These are phyloP conservation scores for Rhynchospora pubera DNA, from an alignment of 176 grass and related monocot species.

Conservation along the genomic window DNA sequence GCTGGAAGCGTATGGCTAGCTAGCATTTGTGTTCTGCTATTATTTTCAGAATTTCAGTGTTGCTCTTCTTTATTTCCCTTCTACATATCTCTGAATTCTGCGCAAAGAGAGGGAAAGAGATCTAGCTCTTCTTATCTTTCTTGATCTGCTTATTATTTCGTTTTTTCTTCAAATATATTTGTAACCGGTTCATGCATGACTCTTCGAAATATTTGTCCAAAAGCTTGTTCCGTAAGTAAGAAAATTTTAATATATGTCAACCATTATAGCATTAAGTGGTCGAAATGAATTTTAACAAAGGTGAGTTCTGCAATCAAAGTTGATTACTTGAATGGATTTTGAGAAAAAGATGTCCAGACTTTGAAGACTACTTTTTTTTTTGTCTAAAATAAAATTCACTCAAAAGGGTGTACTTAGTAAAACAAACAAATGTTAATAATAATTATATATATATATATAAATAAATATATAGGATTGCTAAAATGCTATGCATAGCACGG, in stretches of 20 bases:
- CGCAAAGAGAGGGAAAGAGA: no score
- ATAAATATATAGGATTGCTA: no score
- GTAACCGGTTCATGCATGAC: background rate
- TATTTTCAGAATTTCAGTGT: constrained; percentile 31
- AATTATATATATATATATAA: no score
- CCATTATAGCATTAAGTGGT: background rate
- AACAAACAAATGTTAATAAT: no score
- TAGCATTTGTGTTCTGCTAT: constrained; percentile 15
- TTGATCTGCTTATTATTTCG: no score
- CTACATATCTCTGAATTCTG: no score
- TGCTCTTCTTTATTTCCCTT: background rate
- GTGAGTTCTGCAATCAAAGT: background rate
- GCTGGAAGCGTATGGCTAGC: constrained; percentile 37
- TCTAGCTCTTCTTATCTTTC: no score
- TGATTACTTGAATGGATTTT: background rate
- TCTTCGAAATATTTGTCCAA: background rate
- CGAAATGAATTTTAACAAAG: background rate
- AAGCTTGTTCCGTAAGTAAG: background rate
- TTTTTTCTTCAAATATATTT: background rate
- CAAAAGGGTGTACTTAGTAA: no score
- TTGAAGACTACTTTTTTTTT: no score
- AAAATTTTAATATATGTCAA: background rate
- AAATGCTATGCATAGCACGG: no score
- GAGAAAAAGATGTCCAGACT: background rate
- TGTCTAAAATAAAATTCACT: no score